Base-by-base conservation (phyloP, 2,329 filamentous ascomycete species). In the Aspergillus luchuensis region DNA sequence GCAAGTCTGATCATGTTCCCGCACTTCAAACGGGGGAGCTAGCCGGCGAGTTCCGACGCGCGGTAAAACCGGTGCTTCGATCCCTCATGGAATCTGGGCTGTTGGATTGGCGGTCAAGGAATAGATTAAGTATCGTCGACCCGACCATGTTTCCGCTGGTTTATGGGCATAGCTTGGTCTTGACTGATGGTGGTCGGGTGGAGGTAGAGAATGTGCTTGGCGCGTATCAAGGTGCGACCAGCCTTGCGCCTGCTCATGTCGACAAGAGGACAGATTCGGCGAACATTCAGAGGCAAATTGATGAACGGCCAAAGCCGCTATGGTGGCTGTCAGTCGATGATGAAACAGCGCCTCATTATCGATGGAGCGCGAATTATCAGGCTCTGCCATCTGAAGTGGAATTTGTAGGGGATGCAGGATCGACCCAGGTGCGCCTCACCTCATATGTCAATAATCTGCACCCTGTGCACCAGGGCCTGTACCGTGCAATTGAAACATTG, bases 361-460 rank as follows among this genome's bases (percentile, higher is more conserved):
- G 39, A 7, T 55, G 52, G 39, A 55, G 52, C 38, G 8, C 38
- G 5, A 55, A 55, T 19, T 55, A 55, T 1, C 52, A 55, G 25
- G 8, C 8, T 47, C 39, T 55, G 11, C 52, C 52, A 1, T 55
- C 38, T 15, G 52, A 55, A 28, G 52, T 47, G 23, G 25, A 55
- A 25, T 55, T 55, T 33, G 8, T 45, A 3, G 17, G 23, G n/a
- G 25, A 33, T n/a, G 1, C 25, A 8, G 52, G 39, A 1, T 36
- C 33, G 4, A 55, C 52, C n/a, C 15, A 55, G n/a, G 52, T 55
- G 2, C 52, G 39, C 10, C 17, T 45, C 8, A 36, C 52, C 17
- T 55, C 52, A 28, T 55, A 55, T 10, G n/a, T 55, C 39, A 55
- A 55, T 6, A 55, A 55, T 15, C 6, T 55, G 4, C 39, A 55